phyloP scores from a whole-genome alignment of 805 yeast species.

The Ogataea glucozyma region DNA sequence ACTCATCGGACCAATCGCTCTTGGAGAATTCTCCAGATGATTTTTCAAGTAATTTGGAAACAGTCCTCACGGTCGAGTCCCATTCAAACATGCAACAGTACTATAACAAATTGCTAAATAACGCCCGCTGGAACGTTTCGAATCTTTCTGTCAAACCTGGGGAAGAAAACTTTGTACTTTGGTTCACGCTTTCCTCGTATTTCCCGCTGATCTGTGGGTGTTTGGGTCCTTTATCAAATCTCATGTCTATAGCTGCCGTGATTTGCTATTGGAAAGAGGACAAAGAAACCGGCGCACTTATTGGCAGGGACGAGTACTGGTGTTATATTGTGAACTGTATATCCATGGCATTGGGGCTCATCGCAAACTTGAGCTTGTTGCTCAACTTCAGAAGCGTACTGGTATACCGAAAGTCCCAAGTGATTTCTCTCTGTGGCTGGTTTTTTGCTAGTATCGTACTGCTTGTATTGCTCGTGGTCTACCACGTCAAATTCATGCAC shows the following conservation, averaged over 20 bases:
- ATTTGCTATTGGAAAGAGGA: slow-evolving; percentile 60
- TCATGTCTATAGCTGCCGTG: slow-evolving; percentile 70
- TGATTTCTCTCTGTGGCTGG: slow-evolving; percentile 65
- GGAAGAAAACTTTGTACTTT: slow-evolving; percentile 36
- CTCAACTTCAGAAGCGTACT: slow-evolving; percentile 65
- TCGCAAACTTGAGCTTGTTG: slow-evolving; percentile 68
- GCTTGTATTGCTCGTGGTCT: slow-evolving; percentile 46
- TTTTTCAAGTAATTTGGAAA: neutral
- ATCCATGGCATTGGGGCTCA: slow-evolving; percentile 62
- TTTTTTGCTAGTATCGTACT: slow-evolving; percentile 56
- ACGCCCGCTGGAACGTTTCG: slow-evolving; percentile 33
- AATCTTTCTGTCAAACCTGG: slow-evolving; percentile 36
- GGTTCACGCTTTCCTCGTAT: slow-evolving; percentile 69
- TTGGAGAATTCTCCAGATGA: slow-evolving; percentile 4
- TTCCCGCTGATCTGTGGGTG: slow-evolving; percentile 79
- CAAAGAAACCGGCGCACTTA: slow-evolving; percentile 19
- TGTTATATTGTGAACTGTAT: slow-evolving; percentile 59
- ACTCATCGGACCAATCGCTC: no score
- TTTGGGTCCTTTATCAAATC: slow-evolving; percentile 74
- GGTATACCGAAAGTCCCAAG: slow-evolving; percentile 61
- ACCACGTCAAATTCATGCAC: slow-evolving; percentile 25
- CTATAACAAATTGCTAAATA: slow-evolving; percentile 30
- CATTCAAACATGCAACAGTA: slow-evolving; percentile 21
- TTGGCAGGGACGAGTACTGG: slow-evolving; percentile 41
- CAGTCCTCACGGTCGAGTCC: neutral